Base-by-base conservation (phyloP, 352 stramenopile species). In the Vaucheria bursata region DNA sequence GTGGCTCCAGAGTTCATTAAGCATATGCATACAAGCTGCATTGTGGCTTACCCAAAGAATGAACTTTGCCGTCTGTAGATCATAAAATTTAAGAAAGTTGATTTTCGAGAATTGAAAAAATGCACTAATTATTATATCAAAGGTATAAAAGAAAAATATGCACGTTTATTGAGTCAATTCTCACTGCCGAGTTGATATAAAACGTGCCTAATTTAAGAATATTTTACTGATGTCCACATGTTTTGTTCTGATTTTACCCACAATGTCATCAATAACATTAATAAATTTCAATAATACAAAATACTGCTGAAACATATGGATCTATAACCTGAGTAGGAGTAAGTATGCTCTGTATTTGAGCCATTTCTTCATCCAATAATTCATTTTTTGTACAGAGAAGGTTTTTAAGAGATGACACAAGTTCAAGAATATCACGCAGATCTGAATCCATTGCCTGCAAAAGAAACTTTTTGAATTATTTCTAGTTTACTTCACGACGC, bases 41-140 rank as follows among this genome's bases (percentile, higher is more conserved):
- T 96, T 96, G 85, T 94, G 92, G 36, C 89, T 95, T 69, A 96
- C 91, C 91, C 91, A 96, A 32, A 96, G 88, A 70, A 96, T 94
- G 85, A 96, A 96, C 89, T 94, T 94, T 32, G 91, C 91, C 29
- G 90, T 90, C 84, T 96, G 91, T 78, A 95, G 94, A 83, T 93
- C 93, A 85, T 94, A 89, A 25, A 95, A 84, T 81, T 50, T 50
- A 12, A 12, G 39, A 50, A 93, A 90, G 74, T 93, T 88, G 90
- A 94, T 93, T 75, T 94, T 88, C 84, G 89, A 88, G 84, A 93
- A 89, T 12, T 50, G 5, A 12, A 50, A 12, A 12, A 12, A 12
- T 50, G 39, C 39, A 12, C 5, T 12, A 50, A 5, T 12, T 5
- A 50, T 50, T 50, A 50, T 12, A 50, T 5, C 39, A 12, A 50